Base-by-base conservation (phyloP, 192 early-diverging fungal species). In the Coemansia sp. region DNA sequence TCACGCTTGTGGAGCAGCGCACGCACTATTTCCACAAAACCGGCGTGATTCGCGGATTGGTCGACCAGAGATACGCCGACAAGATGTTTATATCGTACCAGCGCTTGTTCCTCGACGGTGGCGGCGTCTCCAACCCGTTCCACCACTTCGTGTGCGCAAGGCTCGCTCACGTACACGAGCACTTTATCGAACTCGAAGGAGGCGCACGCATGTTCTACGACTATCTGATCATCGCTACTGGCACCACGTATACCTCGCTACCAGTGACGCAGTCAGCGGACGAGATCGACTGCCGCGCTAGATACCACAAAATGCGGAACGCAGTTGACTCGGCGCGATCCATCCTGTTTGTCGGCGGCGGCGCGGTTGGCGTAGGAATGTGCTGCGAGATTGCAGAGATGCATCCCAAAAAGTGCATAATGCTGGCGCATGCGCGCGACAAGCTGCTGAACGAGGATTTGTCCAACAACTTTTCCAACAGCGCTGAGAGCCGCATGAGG, bases 161-260 rank as follows among this genome's bases (percentile, higher is more conserved):
- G 8, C 79, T 86, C 12, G 62, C 71, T 2, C 60, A 83, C 19
- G 76, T 90, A 3, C 53, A 83, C 31, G 62, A 65, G 36, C 57
- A 79, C 40, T 69, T 82, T 40, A 75, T 91, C 43, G 84, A 79
- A 25, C 76, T 91, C 1, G 83, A 67, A 25, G 79, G 78, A 24
- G 86, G 87, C 2, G 74, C 73, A 1, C 59, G 77, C 14, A 57
- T 91, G 22, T 58, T 81, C 22, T 93, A 89, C 47, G 86, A 93
- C 67, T 93, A 91, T 71, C 61, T 89, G 54, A 68, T 88, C n/a
- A 59, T 93, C 29, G 86, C 88, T 12, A 93, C 90, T 2, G 92
- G 92, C 1, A 78, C 86, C 17, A 61, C 59, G 20, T 85, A 89
- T 62, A 79, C 85, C 7, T 66, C 68, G 0, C 79, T 89, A 2